phyloP scores from a whole-genome alignment of 345 rosid species.

The Populus tremula region DNA sequence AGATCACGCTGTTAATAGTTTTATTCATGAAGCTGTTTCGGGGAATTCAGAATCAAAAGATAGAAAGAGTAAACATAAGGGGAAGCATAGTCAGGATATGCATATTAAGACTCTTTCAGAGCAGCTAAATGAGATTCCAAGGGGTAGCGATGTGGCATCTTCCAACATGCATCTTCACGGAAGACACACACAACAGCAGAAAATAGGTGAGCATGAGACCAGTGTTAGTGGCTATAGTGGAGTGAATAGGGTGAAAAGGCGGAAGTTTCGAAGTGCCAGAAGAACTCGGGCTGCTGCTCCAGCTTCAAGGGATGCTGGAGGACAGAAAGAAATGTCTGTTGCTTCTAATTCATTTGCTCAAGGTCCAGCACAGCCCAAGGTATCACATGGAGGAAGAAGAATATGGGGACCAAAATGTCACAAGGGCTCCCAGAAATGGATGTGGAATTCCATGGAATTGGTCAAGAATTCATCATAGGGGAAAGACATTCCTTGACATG shows the following conservation, averaged over 20 bases:
- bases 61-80: constrained; percentile 47
- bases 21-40: constrained; percentile 42
- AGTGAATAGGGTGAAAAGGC: constrained; percentile 49
- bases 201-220: constrained; percentile 32
- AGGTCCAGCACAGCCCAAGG: constrained; percentile 36
- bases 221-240: constrained; percentile 42
- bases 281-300: constrained; percentile 38
- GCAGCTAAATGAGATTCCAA: constrained; percentile 53
- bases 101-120: constrained; percentile 62
- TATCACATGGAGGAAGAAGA: constrained; percentile 45
- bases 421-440: constrained; percentile 68
- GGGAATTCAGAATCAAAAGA: constrained; percentile 48
- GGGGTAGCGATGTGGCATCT: constrained; percentile 70
- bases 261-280: constrained; percentile 61
- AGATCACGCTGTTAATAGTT: constrained; percentile 37
- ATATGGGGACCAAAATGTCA: constrained; percentile 47
- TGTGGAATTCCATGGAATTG: constrained; percentile 98
- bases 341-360: constrained; percentile 71
- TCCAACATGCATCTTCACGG: constrained; percentile 45
- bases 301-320: constrained; percentile 48
- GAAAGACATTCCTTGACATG: constrained; percentile 75
- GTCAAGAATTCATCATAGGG: constrained; percentile 90
- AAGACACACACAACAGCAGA: constrained; percentile 33
- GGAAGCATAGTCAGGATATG: constrained; percentile 46
- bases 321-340: constrained; percentile 69